Conservation (phyloP, 768 basidiomycete genomes). For the Suillus clintonianus region DNA sequence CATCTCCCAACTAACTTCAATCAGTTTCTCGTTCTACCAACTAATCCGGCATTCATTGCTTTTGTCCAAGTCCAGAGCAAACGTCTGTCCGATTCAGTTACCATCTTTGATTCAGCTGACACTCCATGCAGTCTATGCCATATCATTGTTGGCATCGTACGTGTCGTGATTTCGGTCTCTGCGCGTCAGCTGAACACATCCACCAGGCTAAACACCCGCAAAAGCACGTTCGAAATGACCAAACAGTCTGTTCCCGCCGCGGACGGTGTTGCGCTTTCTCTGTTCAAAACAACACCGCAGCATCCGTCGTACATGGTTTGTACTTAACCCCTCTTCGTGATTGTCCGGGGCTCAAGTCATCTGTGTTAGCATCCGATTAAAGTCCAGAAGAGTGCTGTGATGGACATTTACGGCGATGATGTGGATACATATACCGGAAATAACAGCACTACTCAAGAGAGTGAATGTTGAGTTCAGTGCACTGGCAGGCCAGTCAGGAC, state of each 20-base stretch:
- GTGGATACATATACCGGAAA: neutral
- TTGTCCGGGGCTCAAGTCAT: neutral
- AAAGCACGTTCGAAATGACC: neutral
- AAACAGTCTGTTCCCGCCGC: neutral
- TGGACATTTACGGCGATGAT: neutral
- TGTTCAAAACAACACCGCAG: neutral
- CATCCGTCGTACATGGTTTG: neutral
- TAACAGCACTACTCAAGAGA: neutral
- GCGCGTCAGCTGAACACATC: neutral
- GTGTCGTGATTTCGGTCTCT: constrained; percentile 1
- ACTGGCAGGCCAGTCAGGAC: neutral
- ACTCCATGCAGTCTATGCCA: constrained; percentile 12
- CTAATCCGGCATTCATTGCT: constrained; percentile 4
- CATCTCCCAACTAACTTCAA: neutral
- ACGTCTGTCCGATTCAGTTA: constrained; percentile 4
- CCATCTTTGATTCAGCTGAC: neutral
- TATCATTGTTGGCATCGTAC: constrained; percentile 18
- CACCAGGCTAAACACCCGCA: constrained; percentile 1
- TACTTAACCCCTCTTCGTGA: neutral
- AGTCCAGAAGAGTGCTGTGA: neutral
- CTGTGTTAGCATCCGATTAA: neutral
- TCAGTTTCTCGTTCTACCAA: constrained; percentile 9
- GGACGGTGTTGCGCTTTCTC: neutral
- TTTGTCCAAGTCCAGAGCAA: constrained; percentile 16
- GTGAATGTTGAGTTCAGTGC: neutral